These are phyloP conservation scores for Lactifluus subvellereus DNA, from an alignment of 768 basidiomycete species.

Conservation along the genomic window DNA sequence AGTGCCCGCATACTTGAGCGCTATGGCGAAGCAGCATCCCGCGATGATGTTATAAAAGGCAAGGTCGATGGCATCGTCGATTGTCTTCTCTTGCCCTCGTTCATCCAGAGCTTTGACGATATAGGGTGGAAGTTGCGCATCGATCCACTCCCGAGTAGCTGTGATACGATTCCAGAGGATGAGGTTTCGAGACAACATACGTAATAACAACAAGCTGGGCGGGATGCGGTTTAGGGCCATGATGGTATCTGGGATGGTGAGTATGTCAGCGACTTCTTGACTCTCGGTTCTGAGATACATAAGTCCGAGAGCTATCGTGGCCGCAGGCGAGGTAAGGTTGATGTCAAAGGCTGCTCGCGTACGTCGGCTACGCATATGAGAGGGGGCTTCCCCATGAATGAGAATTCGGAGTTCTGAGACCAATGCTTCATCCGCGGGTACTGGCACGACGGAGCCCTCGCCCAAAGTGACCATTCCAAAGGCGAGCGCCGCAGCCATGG, in stretches of 20 bases:
- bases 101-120: conserved; percentile 56
- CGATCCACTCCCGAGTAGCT: conserved; percentile 70
- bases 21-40: conserved; percentile 87
- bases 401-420: conserved; percentile 65
- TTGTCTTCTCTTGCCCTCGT: conserved; percentile 40
- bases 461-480: conserved; percentile 98
- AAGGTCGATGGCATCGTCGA: conserved; percentile 73
- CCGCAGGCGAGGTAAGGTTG: conserved; percentile 87
- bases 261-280: conserved; percentile 78
- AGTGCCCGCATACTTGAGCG: conserved; percentile 90
- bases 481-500: conserved; percentile 79
- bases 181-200: conserved; percentile 68
- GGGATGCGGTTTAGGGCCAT: conserved; percentile 79
- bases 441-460: conserved; percentile 53
- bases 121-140: conserved; percentile 59
- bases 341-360: conserved; percentile 61
- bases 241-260: conserved; percentile 77
- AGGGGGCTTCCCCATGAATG: conserved; percentile 64
- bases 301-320: conserved; percentile 81
- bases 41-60: conserved; percentile 90
- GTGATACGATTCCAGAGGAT: conserved; percentile 83
- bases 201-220: conserved; percentile 78
- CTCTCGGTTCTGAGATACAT: conserved; percentile 89
- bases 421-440: conserved; percentile 70
- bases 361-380: conserved; percentile 33